Conservation (phyloP, 1,139 yeast genomes). For the Saccharomyces hybrid region DNA sequence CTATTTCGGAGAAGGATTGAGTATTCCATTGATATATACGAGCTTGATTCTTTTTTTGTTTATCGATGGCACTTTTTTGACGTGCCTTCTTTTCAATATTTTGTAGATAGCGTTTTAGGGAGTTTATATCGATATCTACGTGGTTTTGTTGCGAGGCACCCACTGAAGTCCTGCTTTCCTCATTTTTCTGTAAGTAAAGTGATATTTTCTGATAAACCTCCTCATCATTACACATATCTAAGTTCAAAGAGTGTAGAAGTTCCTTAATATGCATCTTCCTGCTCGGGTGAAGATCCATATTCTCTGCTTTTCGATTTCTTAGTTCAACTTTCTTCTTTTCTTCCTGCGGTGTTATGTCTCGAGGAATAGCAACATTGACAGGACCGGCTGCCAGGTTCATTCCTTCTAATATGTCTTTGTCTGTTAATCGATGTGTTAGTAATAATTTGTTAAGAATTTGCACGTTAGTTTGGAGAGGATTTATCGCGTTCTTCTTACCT, state of each 20-base stretch:
- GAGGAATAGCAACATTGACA: neutral
- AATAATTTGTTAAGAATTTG: neutral
- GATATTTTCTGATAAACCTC: neutral
- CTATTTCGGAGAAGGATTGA: conserved; percentile 1
- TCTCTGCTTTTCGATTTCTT: neutral
- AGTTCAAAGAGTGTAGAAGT: neutral
- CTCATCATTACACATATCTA: neutral
- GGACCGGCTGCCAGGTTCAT: neutral
- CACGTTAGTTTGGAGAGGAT: neutral
- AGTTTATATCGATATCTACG: conserved; percentile 10
- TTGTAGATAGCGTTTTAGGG: conserved; percentile 15
- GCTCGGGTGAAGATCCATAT: neutral
- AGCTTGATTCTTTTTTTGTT: conserved; percentile 11
- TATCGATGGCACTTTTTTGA: conserved; percentile 13
- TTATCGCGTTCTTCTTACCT: neutral
- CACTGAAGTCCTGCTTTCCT: neutral
- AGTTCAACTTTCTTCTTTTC: neutral
- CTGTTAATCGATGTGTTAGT: neutral
- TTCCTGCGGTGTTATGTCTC: neutral
- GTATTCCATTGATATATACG: conserved; percentile 18
- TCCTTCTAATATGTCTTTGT: neutral
- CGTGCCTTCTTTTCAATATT: conserved; percentile 15
- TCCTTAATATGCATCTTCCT: neutral
- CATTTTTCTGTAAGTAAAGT: neutral
- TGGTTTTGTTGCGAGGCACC: neutral